Percentiles rank a stretch among this genome's conserved stretches.
Conservation (phyloP, 73 alveolate genomes). For the Paramecium biaurelia region DNA sequence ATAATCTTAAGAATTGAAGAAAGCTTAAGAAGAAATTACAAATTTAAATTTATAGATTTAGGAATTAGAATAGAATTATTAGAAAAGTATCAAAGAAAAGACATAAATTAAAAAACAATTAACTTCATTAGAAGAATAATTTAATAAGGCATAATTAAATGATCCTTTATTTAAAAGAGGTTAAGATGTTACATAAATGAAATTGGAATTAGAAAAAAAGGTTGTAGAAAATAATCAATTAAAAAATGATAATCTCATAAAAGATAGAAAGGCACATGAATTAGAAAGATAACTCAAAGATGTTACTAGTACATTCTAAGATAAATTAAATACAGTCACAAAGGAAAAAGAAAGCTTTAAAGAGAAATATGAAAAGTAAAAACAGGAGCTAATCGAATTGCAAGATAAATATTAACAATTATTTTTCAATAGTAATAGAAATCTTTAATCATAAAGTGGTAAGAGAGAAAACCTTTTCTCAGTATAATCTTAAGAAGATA, state of each 20-base stretch:
- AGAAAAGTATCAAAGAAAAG: conserved; percentile 21
- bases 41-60: neutral
- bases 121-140: conserved; percentile 15
- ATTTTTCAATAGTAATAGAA: conserved; percentile 14
- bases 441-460: neutral
- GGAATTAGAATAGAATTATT: conserved; percentile 7
- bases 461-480: neutral
- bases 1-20: neutral
- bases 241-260: conserved; percentile 35
- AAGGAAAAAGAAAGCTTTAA: conserved; percentile 34
- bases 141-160: conserved; percentile 36
- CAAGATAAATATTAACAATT: conserved; percentile 40
- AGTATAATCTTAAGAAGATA: conserved; percentile 7
- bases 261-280: conserved; percentile 8
- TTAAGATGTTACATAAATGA: conserved; percentile 32
- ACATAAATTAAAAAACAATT: conserved; percentile 14
- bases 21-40: neutral
- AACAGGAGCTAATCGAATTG: neutral
- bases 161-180: conserved; percentile 47
- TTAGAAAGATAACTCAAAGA: conserved; percentile 23
- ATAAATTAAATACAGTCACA: conserved; percentile 15
- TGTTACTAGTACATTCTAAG: conserved; percentile 1
- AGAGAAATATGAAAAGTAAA: conserved; percentile 4
- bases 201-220: conserved; percentile 39
- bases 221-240: conserved; percentile 3